phyloP scores from a whole-genome alignment of 2,329 filamentous ascomycete genomes.

The Talaromyces albobiverticillius region DNA sequence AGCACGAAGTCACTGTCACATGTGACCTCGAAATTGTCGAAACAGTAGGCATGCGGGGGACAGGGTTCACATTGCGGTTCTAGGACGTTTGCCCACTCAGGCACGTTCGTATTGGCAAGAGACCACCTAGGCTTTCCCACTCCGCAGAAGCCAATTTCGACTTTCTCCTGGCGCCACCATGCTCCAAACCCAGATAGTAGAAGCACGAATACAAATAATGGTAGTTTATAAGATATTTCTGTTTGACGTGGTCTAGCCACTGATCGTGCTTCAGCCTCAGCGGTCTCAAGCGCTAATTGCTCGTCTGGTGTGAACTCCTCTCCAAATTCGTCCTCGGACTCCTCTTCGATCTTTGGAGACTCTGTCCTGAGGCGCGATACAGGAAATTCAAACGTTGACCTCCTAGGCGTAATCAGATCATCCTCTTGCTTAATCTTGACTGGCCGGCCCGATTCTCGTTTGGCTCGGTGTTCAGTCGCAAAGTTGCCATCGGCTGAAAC shows the following conservation, averaged over 20 bases:
- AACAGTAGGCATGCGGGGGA: slow-evolving; percentile 87
- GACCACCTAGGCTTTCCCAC: slow-evolving; percentile 65
- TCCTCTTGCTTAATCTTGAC: slow-evolving; percentile 49
- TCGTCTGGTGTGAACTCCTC: slow-evolving; percentile 61
- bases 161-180: slow-evolving; percentile 92
- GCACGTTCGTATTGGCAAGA: slow-evolving; percentile 62
- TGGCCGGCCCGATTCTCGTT: slow-evolving; percentile 32
- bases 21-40: slow-evolving; percentile 68
- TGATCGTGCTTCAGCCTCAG: slow-evolving; percentile 53
- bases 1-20: slow-evolving; percentile 88
- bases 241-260: slow-evolving; percentile 55
- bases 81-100: slow-evolving; percentile 67
- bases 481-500: slow-evolving; percentile 32
- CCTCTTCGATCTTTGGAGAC: slow-evolving; percentile 33
- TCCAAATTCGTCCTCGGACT: slow-evolving; percentile 43
- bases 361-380: slow-evolving; percentile 38
- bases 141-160: slow-evolving; percentile 93
- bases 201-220: slow-evolving; percentile 68
- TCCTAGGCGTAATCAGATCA: slow-evolving; percentile 52
- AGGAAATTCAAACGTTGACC: slow-evolving; percentile 59
- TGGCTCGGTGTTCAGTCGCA: slow-evolving; percentile 24
- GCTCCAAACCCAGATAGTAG: slow-evolving; percentile 69
- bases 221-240: slow-evolving; percentile 20
- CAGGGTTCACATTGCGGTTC: slow-evolving; percentile 86
- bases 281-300: slow-evolving; percentile 72